Percentiles rank a stretch among this genome's conserved stretches.
Conservation (phyloP, 345 rosid species). For the Eucalyptus grandis region DNA sequence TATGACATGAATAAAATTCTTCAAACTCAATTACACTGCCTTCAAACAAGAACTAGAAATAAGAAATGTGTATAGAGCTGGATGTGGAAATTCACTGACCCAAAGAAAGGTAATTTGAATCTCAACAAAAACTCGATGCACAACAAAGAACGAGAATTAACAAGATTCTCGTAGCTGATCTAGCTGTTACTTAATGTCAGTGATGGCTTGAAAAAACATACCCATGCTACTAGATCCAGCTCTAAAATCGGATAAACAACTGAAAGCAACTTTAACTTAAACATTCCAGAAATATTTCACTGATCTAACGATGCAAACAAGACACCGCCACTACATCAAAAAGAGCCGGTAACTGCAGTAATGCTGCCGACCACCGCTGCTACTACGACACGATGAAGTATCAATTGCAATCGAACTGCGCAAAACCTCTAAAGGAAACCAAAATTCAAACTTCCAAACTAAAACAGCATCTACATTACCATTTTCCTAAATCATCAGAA, state of each 20-base stretch:
- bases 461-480: background rate
- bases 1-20: background rate
- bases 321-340: background rate
- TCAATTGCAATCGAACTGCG: background rate
- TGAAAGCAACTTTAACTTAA: background rate
- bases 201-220: background rate
- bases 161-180: background rate
- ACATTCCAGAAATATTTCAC: background rate
- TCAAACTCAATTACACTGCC: background rate
- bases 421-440: background rate
- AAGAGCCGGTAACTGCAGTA: background rate
- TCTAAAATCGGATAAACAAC: background rate
- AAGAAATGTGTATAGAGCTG: background rate
- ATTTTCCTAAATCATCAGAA: background rate
- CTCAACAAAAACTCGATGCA: background rate
- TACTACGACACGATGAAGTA: background rate
- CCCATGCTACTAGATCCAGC: background rate
- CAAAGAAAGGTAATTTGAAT: background rate
- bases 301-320: background rate
- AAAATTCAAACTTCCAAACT: background rate
- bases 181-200: background rate
- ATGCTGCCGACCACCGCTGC: background rate
- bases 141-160: background rate
- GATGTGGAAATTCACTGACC: background rate
- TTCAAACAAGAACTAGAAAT: background rate